Evolutionary conservation across 129 eudicot genomes (phyloP), one percentile per base, ranked within the genome.

Genomic region (Artemisia argyi): DNA sequence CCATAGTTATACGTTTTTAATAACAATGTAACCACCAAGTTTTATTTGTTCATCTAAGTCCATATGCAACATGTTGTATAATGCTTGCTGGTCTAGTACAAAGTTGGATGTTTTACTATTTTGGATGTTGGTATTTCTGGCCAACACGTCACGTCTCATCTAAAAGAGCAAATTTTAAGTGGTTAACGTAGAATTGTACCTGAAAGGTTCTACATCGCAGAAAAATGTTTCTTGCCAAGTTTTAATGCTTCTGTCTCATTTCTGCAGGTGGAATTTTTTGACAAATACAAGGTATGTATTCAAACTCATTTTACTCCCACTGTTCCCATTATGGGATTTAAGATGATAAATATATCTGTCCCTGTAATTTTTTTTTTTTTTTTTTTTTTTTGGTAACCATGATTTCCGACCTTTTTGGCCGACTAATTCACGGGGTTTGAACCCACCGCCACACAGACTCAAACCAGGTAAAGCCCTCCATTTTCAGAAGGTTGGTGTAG

Each of bases 231-330:
- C 18, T 69, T 62, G 24, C 70, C 72, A 30, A 15, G 71, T 30
- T 67, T 76, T 71, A 16, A 61, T 62, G 53, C 67, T 69, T 55
- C 56, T 52, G 26, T 72, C 78, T 72, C 73, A 51, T 65, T 49
- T 75, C 53, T 85, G 78, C 91, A 94, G 98, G 90, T 90, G 83
- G 98, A 86, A 67, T 94, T 94, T 81, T 94, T 94, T 64, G 98
- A 94, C 87, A 84, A 78, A 18, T 90, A 94, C 91, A 94, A 94
- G 98, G 98, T 94, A 86, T 64, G 52, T 20, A 22, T 24, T 11
- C 69, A 50, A 63, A 69, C 59, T 61, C 76, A 22, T 62, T 12
- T 50, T 8, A 48, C 44, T 14, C 57, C 50, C 22, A 68, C 52
- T 7, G 7, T 35, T 8, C 14, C 4, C 60, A 30, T 18, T 16